These are phyloP conservation scores for Polysphondylium violaceum DNA, from an alignment of 78 protist species.

Conservation along the genomic window DNA sequence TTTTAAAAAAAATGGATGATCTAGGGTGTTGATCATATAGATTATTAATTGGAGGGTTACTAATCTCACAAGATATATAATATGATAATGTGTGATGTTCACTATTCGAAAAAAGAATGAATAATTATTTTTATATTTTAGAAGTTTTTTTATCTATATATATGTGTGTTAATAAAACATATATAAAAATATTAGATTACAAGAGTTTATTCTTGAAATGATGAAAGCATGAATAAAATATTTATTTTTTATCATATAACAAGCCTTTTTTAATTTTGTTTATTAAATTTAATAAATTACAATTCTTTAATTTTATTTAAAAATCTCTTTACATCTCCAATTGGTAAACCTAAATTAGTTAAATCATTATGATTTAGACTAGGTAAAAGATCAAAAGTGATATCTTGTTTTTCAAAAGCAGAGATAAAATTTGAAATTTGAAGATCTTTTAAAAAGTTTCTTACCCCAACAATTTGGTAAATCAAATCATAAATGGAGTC, in stretches of 20 bases:
- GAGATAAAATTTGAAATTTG: conserved; percentile 29
- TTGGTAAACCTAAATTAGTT: not conserved
- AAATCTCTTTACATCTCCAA: conserved; percentile 47
- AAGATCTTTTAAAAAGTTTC: conserved; percentile 26
- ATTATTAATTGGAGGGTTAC: too few species aligned
- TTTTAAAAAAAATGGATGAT: too few species aligned
- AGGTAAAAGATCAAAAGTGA: conserved; percentile 17
- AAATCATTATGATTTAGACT: not conserved
- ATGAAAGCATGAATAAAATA: not conserved
- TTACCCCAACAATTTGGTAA: conserved; percentile 3
- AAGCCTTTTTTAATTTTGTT: conserved; percentile 1
- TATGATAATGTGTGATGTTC: too few species aligned
- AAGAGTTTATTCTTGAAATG: not conserved
- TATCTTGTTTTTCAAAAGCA: conserved; percentile 12
- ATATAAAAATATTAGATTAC: too few species aligned
- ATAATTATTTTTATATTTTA: too few species aligned
- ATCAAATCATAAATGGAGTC: not conserved
- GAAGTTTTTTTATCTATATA: too few species aligned
- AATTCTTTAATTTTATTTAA: not conserved
- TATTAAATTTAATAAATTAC: too few species aligned
- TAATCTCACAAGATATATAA: too few species aligned
- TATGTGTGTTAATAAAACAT: not conserved
- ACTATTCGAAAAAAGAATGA: too few species aligned
- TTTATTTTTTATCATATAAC: not conserved
- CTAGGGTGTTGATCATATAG: too few species aligned